Conservation (phyloP, 176 grass and related monocot species). For the Bothriochloa decipiens region DNA sequence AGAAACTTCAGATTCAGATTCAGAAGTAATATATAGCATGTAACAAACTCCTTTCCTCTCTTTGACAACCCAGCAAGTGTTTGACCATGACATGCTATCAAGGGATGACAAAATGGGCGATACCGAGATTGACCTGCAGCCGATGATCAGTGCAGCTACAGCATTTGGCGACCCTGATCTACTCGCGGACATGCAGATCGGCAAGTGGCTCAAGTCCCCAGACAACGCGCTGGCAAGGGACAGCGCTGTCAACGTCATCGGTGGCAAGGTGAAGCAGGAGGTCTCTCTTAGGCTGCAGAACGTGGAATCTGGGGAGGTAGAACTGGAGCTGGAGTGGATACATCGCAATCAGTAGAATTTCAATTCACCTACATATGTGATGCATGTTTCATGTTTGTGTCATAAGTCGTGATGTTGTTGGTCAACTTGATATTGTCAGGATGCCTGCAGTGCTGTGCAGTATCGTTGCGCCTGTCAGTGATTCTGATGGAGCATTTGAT, state of each 20-base stretch:
- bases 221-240: constrained; percentile 70
- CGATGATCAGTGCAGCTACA: constrained; percentile 59
- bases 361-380: neutral
- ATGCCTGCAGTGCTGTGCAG: no score
- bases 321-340: constrained; percentile 73
- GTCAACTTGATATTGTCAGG: no score
- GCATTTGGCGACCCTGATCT: constrained; percentile 63
- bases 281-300: constrained; percentile 66
- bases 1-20: neutral
- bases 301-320: constrained; percentile 70
- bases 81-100: constrained; percentile 67
- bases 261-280: constrained; percentile 78
- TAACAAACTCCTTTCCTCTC: neutral
- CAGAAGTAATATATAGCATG: neutral
- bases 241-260: constrained; percentile 48
- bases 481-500: neutral
- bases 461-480: neutral
- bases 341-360: constrained; percentile 49
- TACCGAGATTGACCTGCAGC: constrained; percentile 72
- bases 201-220: constrained; percentile 62
- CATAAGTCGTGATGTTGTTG: neutral
- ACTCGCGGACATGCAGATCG: constrained; percentile 71
- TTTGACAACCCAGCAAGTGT: constrained; percentile 65
- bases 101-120: constrained; percentile 76
- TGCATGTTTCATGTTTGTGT: neutral